phyloP scores from a whole-genome alignment of 2,329 filamentous ascomycete species.

The Pseudocercospora pini-densiflorae region DNA sequence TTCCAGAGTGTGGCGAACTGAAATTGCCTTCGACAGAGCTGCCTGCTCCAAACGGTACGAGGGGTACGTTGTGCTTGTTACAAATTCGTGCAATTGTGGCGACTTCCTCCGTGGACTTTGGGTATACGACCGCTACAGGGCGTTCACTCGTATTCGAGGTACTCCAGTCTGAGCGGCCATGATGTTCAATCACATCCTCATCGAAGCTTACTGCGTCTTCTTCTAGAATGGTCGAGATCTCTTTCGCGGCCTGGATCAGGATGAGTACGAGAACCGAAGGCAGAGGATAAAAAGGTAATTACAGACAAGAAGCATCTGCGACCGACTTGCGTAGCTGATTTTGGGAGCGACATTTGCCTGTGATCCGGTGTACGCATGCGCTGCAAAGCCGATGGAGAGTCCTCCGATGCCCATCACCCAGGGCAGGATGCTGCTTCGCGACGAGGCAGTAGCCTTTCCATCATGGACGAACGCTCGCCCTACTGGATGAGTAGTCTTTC shows the following conservation, averaged over 20 bases:
- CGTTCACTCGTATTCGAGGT: constrained; percentile 26
- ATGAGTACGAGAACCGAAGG: background rate
- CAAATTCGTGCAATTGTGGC: constrained; percentile 23
- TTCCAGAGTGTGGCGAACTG: constrained; percentile 80
- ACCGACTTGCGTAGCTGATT: constrained; percentile 20
- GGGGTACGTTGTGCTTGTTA: constrained; percentile 23
- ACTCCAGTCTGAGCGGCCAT: constrained; percentile 30
- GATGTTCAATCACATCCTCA: constrained; percentile 30
- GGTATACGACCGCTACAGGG: constrained; percentile 29
- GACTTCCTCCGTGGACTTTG: constrained; percentile 25
- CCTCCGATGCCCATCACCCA: background rate
- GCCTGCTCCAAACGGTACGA: constrained; percentile 30
- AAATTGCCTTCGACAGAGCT: constrained; percentile 78
- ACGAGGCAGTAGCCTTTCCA: background rate
- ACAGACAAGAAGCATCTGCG: constrained; percentile 27
- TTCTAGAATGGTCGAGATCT: constrained; percentile 17
- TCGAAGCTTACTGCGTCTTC: constrained; percentile 28
- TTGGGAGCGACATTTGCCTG: background rate
- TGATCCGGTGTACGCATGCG: background rate
- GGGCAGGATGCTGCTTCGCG: background rate
- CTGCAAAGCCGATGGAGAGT: background rate
- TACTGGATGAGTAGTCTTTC: background rate
- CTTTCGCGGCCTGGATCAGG: constrained; percentile 20
- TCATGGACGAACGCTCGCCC: background rate
- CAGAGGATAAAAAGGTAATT: background rate